These are phyloP conservation scores for Aureobasidium namibiae DNA, from an alignment of 2,329 filamentous ascomycete species.

Conservation along the genomic window DNA sequence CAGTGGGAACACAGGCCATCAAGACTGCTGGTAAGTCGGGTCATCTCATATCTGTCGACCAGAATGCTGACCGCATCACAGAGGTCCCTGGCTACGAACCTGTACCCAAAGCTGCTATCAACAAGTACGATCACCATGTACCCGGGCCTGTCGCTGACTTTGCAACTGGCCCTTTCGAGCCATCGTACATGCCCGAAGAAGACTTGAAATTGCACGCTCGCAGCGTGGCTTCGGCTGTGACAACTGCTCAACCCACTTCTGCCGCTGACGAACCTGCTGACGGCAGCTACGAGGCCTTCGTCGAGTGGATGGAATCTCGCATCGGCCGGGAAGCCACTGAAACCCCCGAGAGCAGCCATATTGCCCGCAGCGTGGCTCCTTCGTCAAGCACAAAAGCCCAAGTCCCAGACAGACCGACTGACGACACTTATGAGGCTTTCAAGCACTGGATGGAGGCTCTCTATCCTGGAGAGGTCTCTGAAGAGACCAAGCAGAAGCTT, in stretches of 20 bases:
- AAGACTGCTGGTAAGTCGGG: not conserved
- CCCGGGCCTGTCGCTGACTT: not conserved
- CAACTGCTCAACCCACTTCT: not conserved
- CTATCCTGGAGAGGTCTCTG: not conserved
- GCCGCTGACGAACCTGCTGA: not conserved
- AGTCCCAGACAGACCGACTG: not conserved
- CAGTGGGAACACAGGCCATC: not conserved
- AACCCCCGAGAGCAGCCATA: not conserved
- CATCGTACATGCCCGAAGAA: conserved; percentile 4
- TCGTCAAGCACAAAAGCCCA: not conserved
- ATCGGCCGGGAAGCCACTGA: not conserved
- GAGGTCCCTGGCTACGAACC: not conserved
- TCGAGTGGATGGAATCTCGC: not conserved
- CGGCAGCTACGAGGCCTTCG: not conserved
- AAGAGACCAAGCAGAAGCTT: not conserved
- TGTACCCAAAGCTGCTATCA: not conserved
- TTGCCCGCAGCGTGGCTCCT: not conserved
- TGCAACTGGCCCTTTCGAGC: not conserved
- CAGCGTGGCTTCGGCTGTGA: not conserved
- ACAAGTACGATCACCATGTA: not conserved
- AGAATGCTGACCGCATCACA: not conserved
- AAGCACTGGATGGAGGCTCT: not conserved
- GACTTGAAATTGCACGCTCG: not conserved
- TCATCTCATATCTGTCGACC: not conserved
- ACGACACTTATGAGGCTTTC: not conserved